Evolutionary conservation across 768 basidiomycete genomes (phyloP).

Genomic region (Podaxis sp.): DNA sequence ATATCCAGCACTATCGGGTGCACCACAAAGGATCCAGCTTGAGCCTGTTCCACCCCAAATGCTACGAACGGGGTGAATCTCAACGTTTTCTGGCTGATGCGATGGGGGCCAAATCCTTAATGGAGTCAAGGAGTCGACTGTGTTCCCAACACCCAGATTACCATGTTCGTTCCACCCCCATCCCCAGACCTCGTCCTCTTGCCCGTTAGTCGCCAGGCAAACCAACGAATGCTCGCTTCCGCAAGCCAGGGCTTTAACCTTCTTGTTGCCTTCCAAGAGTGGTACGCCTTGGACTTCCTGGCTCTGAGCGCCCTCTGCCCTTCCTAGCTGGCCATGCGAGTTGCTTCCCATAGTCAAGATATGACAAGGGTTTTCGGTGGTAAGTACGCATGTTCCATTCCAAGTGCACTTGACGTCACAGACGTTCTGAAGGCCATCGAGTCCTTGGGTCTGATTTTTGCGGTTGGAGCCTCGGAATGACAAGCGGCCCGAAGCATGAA

Average conservation of each 20-base stretch:
- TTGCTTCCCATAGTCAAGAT: conserved; percentile 53
- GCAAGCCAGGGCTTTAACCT: conserved; percentile 46
- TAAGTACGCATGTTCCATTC: conserved; percentile 66
- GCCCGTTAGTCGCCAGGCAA: conserved; percentile 3
- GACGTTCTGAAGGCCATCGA: conserved; percentile 27
- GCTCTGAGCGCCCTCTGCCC: conserved; percentile 15
- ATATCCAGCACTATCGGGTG: background rate
- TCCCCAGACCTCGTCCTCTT: conserved; percentile 56
- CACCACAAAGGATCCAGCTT: conserved; percentile 41
- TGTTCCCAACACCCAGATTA: conserved; percentile 74
- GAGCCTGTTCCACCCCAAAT: conserved; percentile 48
- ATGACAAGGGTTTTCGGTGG: conserved; percentile 19
- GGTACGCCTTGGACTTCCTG: conserved; percentile 15
- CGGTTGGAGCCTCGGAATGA: conserved; percentile 66
- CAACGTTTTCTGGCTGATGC: background rate
- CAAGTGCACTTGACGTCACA: conserved; percentile 62
- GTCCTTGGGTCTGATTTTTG: conserved; percentile 61
- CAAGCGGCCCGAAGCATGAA: conserved; percentile 56
- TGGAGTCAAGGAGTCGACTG: conserved; percentile 51
- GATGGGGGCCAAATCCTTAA: conserved; percentile 51
- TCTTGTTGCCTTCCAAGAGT: background rate
- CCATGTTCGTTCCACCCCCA: conserved; percentile 99
- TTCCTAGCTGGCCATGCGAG: conserved; percentile 69
- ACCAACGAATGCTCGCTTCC: conserved; percentile 86
- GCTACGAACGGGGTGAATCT: conserved; percentile 19